These are phyloP conservation scores for barley (Hordeum vulgare) DNA, from an alignment of 176 grass and related monocot species.

Conservation along the genomic window DNA sequence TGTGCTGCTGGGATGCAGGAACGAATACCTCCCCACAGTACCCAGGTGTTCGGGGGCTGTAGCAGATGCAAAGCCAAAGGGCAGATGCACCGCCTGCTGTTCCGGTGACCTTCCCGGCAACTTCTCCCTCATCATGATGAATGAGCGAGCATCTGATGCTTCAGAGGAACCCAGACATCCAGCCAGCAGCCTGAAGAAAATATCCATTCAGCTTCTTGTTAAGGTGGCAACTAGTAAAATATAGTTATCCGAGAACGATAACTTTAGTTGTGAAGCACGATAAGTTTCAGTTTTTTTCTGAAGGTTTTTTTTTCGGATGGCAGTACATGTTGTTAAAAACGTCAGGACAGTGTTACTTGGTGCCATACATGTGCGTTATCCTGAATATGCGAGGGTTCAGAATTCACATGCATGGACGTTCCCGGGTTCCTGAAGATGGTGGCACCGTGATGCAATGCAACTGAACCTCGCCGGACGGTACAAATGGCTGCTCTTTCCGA, in stretches of 20 bases:
- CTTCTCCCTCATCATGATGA: not conserved
- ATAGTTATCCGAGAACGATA: too few relatives aligned
- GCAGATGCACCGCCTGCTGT: not conserved
- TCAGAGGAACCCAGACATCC: not conserved
- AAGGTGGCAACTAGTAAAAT: not conserved
- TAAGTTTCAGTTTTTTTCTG: too few relatives aligned
- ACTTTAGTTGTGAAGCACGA: too few relatives aligned
- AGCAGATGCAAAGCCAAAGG: slow-evolving; percentile 3
- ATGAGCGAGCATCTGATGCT: slow-evolving; percentile 29
- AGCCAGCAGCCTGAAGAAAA: not conserved
- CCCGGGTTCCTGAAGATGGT: not conserved
- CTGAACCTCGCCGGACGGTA: not conserved
- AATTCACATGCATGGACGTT: slow-evolving; percentile 4
- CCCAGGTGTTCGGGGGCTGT: not conserved
- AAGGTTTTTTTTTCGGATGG: too few relatives aligned
- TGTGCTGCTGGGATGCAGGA: slow-evolving; percentile 1
- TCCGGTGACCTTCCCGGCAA: slow-evolving; percentile 20
- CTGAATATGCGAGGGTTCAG: not conserved
- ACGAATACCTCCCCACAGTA: not conserved
- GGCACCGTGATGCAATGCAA: not conserved
- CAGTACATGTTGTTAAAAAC: too few relatives aligned
- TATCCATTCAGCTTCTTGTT: slow-evolving; percentile 5
- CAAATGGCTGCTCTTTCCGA: slow-evolving; percentile 4
- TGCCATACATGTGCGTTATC: not conserved
- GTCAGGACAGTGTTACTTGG: too few relatives aligned